These are phyloP conservation scores for Kwoniella mangroviensis DNA, from an alignment of 768 basidiomycete genomes.

Conservation along the genomic window DNA sequence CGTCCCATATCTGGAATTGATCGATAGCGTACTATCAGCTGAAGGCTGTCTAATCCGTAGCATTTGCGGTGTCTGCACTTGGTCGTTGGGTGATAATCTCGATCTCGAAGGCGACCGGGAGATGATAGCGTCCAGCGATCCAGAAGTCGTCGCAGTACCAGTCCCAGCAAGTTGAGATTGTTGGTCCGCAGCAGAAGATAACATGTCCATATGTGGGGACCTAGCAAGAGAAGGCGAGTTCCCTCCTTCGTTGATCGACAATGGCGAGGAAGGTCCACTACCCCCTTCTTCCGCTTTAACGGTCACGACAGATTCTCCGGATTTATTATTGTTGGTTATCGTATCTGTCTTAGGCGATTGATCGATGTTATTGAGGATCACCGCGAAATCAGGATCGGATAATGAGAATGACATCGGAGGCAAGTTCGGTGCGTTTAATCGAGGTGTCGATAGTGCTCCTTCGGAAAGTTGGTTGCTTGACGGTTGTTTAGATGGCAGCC, in stretches of 20 bases:
- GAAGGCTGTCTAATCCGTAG: conserved; percentile 46
- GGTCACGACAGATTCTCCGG: conserved; percentile 12
- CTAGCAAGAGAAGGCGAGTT: conserved; percentile 29
- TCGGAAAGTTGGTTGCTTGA: conserved; percentile 23
- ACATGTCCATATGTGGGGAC: conserved; percentile 28
- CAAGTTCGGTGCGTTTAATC: conserved; percentile 79
- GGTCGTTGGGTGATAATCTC: conserved; percentile 38
- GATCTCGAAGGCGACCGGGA: conserved; percentile 30
- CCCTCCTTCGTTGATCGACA: neutral
- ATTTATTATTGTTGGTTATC: neutral
- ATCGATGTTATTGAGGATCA: conserved; percentile 52
- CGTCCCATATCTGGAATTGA: conserved; percentile 29
- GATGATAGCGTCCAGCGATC: conserved; percentile 8
- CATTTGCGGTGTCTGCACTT: conserved; percentile 31
- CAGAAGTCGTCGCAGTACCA: conserved; percentile 1
- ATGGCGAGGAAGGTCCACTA: conserved; percentile 21
- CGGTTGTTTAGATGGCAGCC: conserved; percentile 19
- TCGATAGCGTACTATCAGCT: conserved; percentile 40
- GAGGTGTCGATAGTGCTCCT: conserved; percentile 32
- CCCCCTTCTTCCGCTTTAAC: conserved; percentile 11
- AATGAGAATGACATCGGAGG: conserved; percentile 92
- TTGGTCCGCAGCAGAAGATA: conserved; percentile 20
- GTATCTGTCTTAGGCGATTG: conserved; percentile 32
- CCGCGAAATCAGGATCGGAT: conserved; percentile 74
- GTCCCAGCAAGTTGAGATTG: neutral